Conservation (phyloP, 257 asterid species). For the Ilex aquifolium region DNA sequence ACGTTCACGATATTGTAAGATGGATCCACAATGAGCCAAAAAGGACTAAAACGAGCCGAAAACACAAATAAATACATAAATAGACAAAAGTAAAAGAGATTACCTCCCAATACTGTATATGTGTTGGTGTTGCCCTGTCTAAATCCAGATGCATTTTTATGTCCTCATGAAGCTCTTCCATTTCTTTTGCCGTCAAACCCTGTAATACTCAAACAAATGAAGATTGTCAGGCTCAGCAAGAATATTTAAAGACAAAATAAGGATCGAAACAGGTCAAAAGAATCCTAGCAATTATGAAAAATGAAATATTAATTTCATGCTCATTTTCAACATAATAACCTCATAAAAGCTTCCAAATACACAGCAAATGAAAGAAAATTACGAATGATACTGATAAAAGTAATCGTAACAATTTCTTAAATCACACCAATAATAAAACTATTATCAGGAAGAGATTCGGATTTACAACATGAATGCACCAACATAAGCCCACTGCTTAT, state of each 20-base stretch:
- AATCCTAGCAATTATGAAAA: no score
- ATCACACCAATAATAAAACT: no score
- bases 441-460: no score
- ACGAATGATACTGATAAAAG: no score
- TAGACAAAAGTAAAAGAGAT: conserved; percentile 1
- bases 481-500: no score
- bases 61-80: neutral
- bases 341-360: neutral
- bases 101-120: conserved; percentile 87
- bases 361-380: neutral
- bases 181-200: conserved; percentile 84
- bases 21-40: no score
- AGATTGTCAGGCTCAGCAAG: neutral
- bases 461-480: no score
- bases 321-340: no score
- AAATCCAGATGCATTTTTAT: conserved; percentile 90
- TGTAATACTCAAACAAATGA: conserved; percentile 14
- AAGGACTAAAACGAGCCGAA: neutral
- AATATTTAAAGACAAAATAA: conserved; percentile 4
- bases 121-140: conserved; percentile 82
- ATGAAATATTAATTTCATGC: no score
- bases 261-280: no score
- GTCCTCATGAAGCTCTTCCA: conserved; percentile 91
- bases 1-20: no score
- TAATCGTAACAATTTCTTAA: no score